Evolutionary conservation across 305 asterid genomes (phyloP).

Genomic region (Fraxinus dipetala): DNA sequence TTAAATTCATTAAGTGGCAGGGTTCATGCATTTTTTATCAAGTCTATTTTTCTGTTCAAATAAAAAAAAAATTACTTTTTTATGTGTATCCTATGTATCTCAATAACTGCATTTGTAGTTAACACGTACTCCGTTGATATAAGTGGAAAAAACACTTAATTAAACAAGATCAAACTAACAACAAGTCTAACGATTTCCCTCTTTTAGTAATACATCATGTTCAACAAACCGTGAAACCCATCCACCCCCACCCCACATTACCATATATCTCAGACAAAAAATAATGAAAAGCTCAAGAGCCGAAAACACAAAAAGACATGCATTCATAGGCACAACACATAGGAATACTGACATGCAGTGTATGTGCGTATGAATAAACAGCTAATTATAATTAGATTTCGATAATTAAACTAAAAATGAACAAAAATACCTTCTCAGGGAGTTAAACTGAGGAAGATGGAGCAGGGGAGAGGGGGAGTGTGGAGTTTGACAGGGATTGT

Average conservation of each 20-base stretch:
- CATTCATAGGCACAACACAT: background rate
- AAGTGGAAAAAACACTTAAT: background rate
- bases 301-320: background rate
- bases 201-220: background rate
- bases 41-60: background rate
- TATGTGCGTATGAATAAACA: background rate
- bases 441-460: background rate
- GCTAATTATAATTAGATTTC: background rate
- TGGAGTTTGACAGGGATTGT: background rate
- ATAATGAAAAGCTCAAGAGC: background rate
- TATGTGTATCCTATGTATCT: background rate
- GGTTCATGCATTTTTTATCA: background rate
- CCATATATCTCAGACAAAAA: background rate
- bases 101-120: background rate
- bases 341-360: background rate
- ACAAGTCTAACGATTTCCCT: background rate
- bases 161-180: background rate
- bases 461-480: background rate
- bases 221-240: background rate
- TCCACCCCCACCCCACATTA: background rate
- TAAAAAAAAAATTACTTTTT: background rate
- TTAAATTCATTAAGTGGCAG: background rate
- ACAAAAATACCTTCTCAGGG: conserved; percentile 4
- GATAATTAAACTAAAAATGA: background rate
- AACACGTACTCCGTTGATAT: background rate